phyloP scores from a whole-genome alignment of 1,284 basidiomycete genomes.

The Ustilago shanxiensis region DNA sequence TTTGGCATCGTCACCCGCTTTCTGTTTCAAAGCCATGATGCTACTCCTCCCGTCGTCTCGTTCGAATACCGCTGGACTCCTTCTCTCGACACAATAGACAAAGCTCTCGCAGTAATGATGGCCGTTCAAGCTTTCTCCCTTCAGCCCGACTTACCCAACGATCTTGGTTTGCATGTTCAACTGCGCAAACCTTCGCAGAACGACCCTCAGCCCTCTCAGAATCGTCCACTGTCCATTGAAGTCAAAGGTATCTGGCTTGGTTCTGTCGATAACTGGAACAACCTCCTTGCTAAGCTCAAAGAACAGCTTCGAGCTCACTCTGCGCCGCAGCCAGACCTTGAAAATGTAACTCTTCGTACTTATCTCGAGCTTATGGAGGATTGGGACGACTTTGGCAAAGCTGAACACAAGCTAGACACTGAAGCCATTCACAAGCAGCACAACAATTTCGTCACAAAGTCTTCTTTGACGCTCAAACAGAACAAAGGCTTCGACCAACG shows the following conservation, averaged over 20 bases:
- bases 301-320: constrained; percentile 25
- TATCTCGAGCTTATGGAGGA: constrained; percentile 57
- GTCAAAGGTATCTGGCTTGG: constrained; percentile 57
- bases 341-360: constrained; percentile 16
- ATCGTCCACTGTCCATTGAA: constrained; percentile 36
- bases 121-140: constrained; percentile 53
- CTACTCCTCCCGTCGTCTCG: constrained; percentile 33
- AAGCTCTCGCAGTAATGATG: constrained; percentile 30
- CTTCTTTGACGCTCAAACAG: constrained; percentile 46
- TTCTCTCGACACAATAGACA: constrained; percentile 26
- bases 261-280: constrained; percentile 18
- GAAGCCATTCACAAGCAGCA: constrained; percentile 50
- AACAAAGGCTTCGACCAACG: constrained; percentile 23
- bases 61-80: constrained; percentile 57
- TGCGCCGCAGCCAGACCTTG: constrained; percentile 37
- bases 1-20: constrained; percentile 69
- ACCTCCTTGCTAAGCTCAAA: constrained; percentile 16
- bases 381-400: constrained; percentile 65
- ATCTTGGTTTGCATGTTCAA: constrained; percentile 61
- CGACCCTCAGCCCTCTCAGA: constrained; percentile 24
- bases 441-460: constrained; percentile 64
- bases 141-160: constrained; percentile 26
- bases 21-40: constrained; percentile 62
- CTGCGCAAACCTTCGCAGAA: constrained; percentile 25
- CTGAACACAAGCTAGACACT: constrained; percentile 61